phyloP scores from a whole-genome alignment of 352 stramenopile genomes.

The Phytophthora quininea region DNA sequence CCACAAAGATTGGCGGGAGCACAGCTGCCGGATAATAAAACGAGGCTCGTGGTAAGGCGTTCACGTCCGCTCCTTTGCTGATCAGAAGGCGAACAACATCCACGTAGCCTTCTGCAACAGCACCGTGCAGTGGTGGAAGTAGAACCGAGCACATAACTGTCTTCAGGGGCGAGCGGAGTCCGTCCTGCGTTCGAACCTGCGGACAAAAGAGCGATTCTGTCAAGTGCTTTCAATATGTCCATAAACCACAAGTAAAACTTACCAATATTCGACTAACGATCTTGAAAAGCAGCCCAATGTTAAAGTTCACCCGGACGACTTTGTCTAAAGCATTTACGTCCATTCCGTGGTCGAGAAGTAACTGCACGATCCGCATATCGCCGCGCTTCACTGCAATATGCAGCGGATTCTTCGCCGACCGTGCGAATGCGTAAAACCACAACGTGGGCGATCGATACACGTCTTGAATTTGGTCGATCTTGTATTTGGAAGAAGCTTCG shows the following conservation, averaged over 20 bases:
- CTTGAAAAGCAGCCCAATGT: slow-evolving; percentile 75
- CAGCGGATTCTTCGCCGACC: slow-evolving; percentile 77
- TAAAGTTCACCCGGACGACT: slow-evolving; percentile 81
- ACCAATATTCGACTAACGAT: slow-evolving; percentile 65
- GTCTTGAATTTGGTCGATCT: slow-evolving; percentile 39
- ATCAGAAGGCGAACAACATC: slow-evolving; percentile 67
- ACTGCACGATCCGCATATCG: slow-evolving; percentile 58
- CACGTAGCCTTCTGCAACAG: slow-evolving; percentile 66
- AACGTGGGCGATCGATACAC: slow-evolving; percentile 57
- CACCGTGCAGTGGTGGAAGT: slow-evolving; percentile 72
- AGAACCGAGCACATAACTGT: slow-evolving; percentile 64
- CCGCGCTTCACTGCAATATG: slow-evolving; percentile 71
- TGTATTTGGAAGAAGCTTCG: slow-evolving; percentile 37
- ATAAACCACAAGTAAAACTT: slow-evolving; percentile 8
- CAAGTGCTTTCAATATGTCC: neutral
- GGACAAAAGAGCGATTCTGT: neutral
- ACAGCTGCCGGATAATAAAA: slow-evolving; percentile 69
- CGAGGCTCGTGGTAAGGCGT: slow-evolving; percentile 60
- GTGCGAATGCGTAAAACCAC: slow-evolving; percentile 69
- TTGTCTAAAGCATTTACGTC: slow-evolving; percentile 81
- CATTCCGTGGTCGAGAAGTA: slow-evolving; percentile 59
- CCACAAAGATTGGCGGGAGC: slow-evolving; percentile 76
- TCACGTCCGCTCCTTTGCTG: slow-evolving; percentile 62
- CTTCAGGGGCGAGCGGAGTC: slow-evolving; percentile 52
- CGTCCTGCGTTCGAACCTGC: slow-evolving; percentile 68